phyloP scores from a whole-genome alignment of 2,329 filamentous ascomycete genomes.

The Ambrosiella xylebori region DNA sequence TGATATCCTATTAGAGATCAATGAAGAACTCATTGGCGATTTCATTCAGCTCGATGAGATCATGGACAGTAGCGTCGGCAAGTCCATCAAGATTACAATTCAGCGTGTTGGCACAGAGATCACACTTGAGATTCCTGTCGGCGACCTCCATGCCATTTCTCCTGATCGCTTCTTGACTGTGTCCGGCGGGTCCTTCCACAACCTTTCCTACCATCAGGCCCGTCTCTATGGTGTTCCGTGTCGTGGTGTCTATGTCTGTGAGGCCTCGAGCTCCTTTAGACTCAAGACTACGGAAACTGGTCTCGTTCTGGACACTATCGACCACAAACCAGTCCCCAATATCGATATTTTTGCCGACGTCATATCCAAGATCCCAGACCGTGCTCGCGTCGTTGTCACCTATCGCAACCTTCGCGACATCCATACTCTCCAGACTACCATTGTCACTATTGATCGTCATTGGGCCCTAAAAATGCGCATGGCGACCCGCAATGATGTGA shows the following conservation, averaged over 20 bases:
- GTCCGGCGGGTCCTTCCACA: slow-evolving; percentile 85
- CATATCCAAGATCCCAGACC: slow-evolving; percentile 70
- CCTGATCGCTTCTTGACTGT: slow-evolving; percentile 92
- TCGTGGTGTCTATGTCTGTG: slow-evolving; percentile 85
- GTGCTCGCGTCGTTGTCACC: slow-evolving; percentile 72
- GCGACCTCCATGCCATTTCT: slow-evolving; percentile 83
- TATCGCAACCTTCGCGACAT: slow-evolving; percentile 92
- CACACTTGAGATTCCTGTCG: slow-evolving; percentile 68
- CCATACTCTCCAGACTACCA: slow-evolving; percentile 83
- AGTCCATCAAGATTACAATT: slow-evolving; percentile 61
- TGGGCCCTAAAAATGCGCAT: slow-evolving; percentile 93
- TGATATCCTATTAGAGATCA: slow-evolving; percentile 83
- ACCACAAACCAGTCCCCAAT: slow-evolving; percentile 80
- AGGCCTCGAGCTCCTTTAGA: slow-evolving; percentile 85
- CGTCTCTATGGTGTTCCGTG: slow-evolving; percentile 83
- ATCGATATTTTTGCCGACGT: slow-evolving; percentile 80
- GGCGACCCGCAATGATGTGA: slow-evolving; percentile 74
- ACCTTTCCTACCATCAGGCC: slow-evolving; percentile 95
- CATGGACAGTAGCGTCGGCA: slow-evolving; percentile 69
- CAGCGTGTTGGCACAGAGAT: slow-evolving; percentile 80
- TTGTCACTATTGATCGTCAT: slow-evolving; percentile 84
- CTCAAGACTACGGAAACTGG: slow-evolving; percentile 82
- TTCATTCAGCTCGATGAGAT: slow-evolving; percentile 87
- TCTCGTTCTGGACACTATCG: slow-evolving; percentile 83
- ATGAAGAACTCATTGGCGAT: slow-evolving; percentile 80